Base-by-base conservation (phyloP, 805 yeast genomes). In the Ogataea neopini region DNA sequence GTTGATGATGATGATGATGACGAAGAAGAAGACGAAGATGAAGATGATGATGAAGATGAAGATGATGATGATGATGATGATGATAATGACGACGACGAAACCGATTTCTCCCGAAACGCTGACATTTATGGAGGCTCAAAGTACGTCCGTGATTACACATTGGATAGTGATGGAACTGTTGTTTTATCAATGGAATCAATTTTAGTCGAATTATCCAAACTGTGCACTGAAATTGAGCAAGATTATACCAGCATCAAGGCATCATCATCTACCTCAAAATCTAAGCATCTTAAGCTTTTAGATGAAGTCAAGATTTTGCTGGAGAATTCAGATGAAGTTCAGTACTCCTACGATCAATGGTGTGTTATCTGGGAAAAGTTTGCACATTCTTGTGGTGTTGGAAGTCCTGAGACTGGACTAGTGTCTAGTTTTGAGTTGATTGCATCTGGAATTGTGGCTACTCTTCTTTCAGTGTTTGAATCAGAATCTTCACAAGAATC, bases 361-460 rank as follows among this genome's bases (percentile, higher is more conserved):
- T 23, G 45, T 2, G 43, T 43, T 2, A 13, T 71, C 6, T 74
- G 83, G 81, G 37, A 58, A 2, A 58, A 61, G 36, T 62, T 81
- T 4, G 65, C 64, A 10, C 44, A 50, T 4, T 60, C 70, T 1
- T 56, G 77, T 20, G 69, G 71, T 13, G 54, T 52, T 15, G 60
- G 61, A 1, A 45, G 28, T n/a, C 18, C 50, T 3, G 38, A 48
- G 1, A 44, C 37, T 2, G 50, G 49, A 3, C 40, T 52, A 2
- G 68, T 86, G 4, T 87, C 96, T 0, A 83, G 91, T 49, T 88
- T 82, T 67, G 96, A 89, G 61, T 69, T 90, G 28, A 73, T 83
- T 5, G 75, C 85, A 2, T 85, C 90, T 1, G 90, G 90, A 0
- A 62, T 87, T 6, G 72, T 85, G 6, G 70, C 71, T 5, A 57